Percentiles rank a stretch among this genome's conserved stretches.
These are phyloP conservation scores for Osmozyma mogii DNA, from an alignment of 805 yeast species.

Conservation along the genomic window DNA sequence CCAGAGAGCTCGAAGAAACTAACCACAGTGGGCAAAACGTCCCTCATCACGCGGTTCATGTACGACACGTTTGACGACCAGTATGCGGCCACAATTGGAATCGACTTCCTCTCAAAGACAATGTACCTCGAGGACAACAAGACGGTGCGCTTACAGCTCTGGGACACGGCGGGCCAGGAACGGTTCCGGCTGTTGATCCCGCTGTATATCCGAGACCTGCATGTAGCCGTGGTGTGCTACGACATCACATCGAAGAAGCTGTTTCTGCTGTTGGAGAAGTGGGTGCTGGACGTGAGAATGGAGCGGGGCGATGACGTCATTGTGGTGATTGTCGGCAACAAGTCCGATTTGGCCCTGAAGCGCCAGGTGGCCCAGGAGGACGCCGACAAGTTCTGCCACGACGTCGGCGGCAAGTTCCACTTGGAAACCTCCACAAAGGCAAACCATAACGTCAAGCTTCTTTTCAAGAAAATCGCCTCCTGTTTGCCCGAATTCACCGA, in stretches of 20 bases:
- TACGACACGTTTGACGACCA: slow-evolving; percentile 95
- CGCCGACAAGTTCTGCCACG: slow-evolving; percentile 69
- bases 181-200: slow-evolving; percentile 92
- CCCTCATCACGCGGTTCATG: slow-evolving; percentile 95
- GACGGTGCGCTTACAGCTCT: slow-evolving; percentile 86
- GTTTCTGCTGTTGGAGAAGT: slow-evolving; percentile 75
- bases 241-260: slow-evolving; percentile 85
- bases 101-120: slow-evolving; percentile 82
- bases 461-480: slow-evolving; percentile 87
- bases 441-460: slow-evolving; percentile 84
- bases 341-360: slow-evolving; percentile 70
- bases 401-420: slow-evolving; percentile 67
- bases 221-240: slow-evolving; percentile 95
- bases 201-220: slow-evolving; percentile 89
- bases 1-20: too few species aligned
- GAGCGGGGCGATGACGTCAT: slow-evolving; percentile 91
- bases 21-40: slow-evolving; percentile 77
- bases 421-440: slow-evolving; percentile 94
- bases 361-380: slow-evolving; percentile 80
- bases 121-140: slow-evolving; percentile 79
- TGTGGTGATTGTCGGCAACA: slow-evolving; percentile 87
- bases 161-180: slow-evolving; percentile 99
- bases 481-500: slow-evolving; percentile 70
- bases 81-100: slow-evolving; percentile 95
- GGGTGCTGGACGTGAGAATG: slow-evolving; percentile 92